Base-by-base conservation (phyloP, 1,284 basidiomycete genomes). In the Papiliotrema flavescens region DNA sequence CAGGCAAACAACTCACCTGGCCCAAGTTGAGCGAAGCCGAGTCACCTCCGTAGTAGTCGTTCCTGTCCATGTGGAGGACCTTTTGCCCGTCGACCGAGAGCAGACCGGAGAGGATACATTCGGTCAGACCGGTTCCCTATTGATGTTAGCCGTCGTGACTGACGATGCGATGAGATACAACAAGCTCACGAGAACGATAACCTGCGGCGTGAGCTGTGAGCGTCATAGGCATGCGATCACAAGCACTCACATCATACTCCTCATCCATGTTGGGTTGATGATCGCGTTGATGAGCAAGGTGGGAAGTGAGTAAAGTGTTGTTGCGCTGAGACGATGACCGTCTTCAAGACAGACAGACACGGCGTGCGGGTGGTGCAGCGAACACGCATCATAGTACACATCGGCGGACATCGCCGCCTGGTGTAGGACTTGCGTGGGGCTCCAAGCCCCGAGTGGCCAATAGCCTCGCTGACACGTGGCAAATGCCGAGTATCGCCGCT, bases 41-140 rank as follows among this genome's bases (percentile, higher is more conserved):
- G 74, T 98, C 96, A 57, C 90, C 96, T 55, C 96, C 96, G 65
- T 99, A 99, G 80, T 98, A 98, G 78, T 98, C 92, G 73, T 98
- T 98, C 64, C 95, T 83, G 80, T 99, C 96, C 85, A 99, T 98
- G 79, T 99, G 96, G 42, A 99, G 85, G 64, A 99, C 96, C 82
- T 98, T 99, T 83, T 98, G 97, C 67, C 95, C 95, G 73, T 98
- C 95, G 56, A 98, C 95, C 28, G 95, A 98, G 66, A 99, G 83
- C 74, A 94, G 81, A 61, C 90, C 93, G 17, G 93, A 97, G 60
- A 99, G 85, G 74, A 98, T 94, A 80, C 96, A 98, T 79, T 99
- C 96, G 53, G 95, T 96, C 74, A 98, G 80, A 63, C 95, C 95
- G 59, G 95, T 98, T 64, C 95, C 95, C 72, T 75, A 55, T 6